Evolutionary conservation across 345 rosid genomes (phyloP).

Genomic region (Excoecaria cochinchinensis): DNA sequence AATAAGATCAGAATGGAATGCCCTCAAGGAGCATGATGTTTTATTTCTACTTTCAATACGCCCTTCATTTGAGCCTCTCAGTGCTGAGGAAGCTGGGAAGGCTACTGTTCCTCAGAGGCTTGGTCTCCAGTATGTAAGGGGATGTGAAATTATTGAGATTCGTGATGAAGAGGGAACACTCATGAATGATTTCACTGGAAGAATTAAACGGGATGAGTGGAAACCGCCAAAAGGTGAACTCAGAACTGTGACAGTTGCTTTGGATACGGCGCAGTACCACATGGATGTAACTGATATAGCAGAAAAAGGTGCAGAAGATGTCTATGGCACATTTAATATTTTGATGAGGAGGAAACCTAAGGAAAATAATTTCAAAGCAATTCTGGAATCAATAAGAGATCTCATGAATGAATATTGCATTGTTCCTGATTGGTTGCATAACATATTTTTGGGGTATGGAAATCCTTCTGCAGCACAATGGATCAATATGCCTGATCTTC

Average conservation of each 20-base stretch:
- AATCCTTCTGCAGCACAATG: constrained; percentile 99
- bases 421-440: constrained; percentile 98
- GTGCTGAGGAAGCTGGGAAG: constrained; percentile 89
- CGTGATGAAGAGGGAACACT: constrained; percentile 91
- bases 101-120: constrained; percentile 90
- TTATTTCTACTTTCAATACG: constrained; percentile 83
- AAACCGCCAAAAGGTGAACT: constrained; percentile 98
- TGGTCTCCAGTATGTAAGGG: constrained; percentile 92
- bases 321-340: constrained; percentile 83
- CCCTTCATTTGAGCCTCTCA: constrained; percentile 91
- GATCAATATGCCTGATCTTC: constrained; percentile 95
- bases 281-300: constrained; percentile 93
- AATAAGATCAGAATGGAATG: constrained; percentile 94
- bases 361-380: constrained; percentile 99
- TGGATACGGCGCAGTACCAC: constrained; percentile 96
- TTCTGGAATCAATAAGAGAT: constrained; percentile 96
- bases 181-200: constrained; percentile 97
- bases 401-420: constrained; percentile 99
- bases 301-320: constrained; percentile 91
- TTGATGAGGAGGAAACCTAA: constrained; percentile 98
- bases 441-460: constrained; percentile 93
- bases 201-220: constrained; percentile 93
- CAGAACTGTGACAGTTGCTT: constrained; percentile 86
- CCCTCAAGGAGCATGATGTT: constrained; percentile 99
- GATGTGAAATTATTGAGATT: constrained; percentile 91